phyloP scores from a whole-genome alignment of 768 basidiomycete species.

The Russula dissimulans region DNA sequence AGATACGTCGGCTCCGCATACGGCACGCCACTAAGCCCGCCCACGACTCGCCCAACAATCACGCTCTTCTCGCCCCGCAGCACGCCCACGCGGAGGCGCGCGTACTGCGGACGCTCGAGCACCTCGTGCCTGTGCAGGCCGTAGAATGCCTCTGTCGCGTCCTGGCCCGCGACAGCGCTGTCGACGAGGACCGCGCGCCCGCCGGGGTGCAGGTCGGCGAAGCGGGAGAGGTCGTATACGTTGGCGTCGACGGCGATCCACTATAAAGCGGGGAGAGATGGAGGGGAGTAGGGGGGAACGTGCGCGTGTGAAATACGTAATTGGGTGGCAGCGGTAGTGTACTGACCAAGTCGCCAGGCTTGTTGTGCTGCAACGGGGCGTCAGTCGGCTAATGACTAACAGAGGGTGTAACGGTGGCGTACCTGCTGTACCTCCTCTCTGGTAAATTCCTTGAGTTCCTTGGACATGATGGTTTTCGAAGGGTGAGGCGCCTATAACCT shows the following conservation, averaged over 20 bases:
- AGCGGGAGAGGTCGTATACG: constrained; percentile 74
- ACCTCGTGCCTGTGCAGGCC: constrained; percentile 80
- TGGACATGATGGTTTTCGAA: constrained; percentile 7
- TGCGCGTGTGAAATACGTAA: not conserved
- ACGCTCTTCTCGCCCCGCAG: constrained; percentile 51
- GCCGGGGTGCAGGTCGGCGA: constrained; percentile 80
- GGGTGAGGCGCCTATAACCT: not conserved
- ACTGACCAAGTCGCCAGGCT: constrained; percentile 69
- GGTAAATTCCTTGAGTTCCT: constrained; percentile 31
- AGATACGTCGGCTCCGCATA: constrained; percentile 87
- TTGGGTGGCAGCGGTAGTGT: too few relatives aligned
- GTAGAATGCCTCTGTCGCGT: constrained; percentile 80
- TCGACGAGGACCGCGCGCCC: constrained; percentile 64
- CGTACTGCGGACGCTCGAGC: constrained; percentile 61
- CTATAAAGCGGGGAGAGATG: constrained; percentile 27
- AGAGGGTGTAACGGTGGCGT: not conserved
- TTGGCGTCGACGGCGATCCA: constrained; percentile 79
- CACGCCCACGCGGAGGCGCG: constrained; percentile 59
- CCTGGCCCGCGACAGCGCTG: constrained; percentile 47
- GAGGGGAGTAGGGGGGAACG: not conserved
- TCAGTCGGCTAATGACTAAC: not conserved
- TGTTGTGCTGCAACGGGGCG: constrained; percentile 59
- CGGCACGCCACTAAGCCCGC: constrained; percentile 61
- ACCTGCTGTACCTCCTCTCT: constrained; percentile 66
- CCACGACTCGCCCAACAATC: constrained; percentile 41